These are phyloP conservation scores for Mycena vulgaris DNA, from an alignment of 768 basidiomycete species.

Conservation along the genomic window DNA sequence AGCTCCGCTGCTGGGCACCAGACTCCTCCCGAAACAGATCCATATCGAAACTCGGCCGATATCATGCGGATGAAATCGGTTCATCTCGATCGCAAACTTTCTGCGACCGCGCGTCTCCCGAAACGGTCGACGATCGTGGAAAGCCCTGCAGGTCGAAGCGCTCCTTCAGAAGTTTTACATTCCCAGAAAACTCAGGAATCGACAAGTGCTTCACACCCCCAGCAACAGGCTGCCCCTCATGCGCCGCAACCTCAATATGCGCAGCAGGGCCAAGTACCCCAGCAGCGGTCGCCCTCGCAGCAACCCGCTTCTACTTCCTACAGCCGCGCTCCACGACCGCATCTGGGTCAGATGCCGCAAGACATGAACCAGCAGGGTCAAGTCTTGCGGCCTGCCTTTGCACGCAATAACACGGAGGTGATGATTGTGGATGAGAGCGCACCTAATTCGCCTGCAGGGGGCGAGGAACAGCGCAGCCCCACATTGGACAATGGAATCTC, in stretches of 20 bases:
- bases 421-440: conserved; percentile 90
- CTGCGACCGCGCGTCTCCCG: conserved; percentile 91
- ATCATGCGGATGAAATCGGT: conserved; percentile 97
- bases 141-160: conserved; percentile 90
- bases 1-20: conserved; percentile 34
- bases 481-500: conserved; percentile 86
- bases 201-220: conserved; percentile 55
- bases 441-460: conserved; percentile 78
- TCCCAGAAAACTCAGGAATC: conserved; percentile 64
- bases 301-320: conserved; percentile 45
- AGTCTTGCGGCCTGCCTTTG: conserved; percentile 76
- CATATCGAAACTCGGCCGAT: conserved; percentile 89
- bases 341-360: conserved; percentile 58
- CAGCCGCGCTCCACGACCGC: conserved; percentile 51
- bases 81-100: conserved; percentile 95
- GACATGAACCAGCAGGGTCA: conserved; percentile 59
- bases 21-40: conserved; percentile 70
- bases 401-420: conserved; percentile 87
- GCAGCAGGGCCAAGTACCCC: conserved; percentile 55
- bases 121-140: conserved; percentile 97
- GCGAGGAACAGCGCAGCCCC: conserved; percentile 55
- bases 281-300: conserved; percentile 51
- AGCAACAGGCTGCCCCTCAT: conserved; percentile 40
- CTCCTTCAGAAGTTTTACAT: conserved; percentile 72
- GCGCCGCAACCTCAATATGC: conserved; percentile 50